A percentile compares a stretch with the other conserved stretches of the same genome.
Conservation (phyloP, 768 basidiomycete species). For the Mycena latifolia region DNA sequence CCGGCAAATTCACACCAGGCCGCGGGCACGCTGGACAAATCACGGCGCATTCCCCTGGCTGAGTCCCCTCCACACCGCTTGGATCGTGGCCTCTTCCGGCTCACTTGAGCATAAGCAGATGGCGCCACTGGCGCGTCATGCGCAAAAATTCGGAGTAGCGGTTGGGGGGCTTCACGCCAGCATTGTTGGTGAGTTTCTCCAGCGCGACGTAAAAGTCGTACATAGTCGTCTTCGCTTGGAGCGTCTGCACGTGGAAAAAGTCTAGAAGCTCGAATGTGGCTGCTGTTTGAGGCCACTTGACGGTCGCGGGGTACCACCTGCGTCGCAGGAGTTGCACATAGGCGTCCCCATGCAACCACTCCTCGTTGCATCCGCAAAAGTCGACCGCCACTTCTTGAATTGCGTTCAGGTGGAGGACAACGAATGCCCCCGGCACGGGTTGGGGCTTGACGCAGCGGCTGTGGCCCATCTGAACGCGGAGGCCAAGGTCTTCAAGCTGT, state of each 20-base stretch:
- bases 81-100: conserved; percentile 43
- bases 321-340: neutral
- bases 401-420: too few species aligned
- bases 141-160: neutral
- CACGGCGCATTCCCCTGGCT: conserved; percentile 42
- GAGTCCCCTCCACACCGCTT: conserved; percentile 35
- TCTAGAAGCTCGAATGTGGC: conserved; percentile 19
- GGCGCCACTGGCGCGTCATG: neutral
- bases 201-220: conserved; percentile 33
- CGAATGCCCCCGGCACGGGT: too few species aligned
- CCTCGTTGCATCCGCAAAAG: too few species aligned
- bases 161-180: neutral
- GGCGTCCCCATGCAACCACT: neutral
- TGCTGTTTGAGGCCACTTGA: neutral
- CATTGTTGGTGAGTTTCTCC: neutral
- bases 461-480: too few species aligned
- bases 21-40: conserved; percentile 33
- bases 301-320: neutral
- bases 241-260: conserved; percentile 20
- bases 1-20: neutral
- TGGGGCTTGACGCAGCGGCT: too few species aligned
- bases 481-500: too few species aligned
- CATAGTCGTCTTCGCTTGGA: conserved; percentile 28
- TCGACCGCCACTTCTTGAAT: too few species aligned
- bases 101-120: conserved; percentile 38